These are phyloP conservation scores for Chalciporus sphaerocephalus DNA, from an alignment of 768 basidiomycete species.

Conservation along the genomic window DNA sequence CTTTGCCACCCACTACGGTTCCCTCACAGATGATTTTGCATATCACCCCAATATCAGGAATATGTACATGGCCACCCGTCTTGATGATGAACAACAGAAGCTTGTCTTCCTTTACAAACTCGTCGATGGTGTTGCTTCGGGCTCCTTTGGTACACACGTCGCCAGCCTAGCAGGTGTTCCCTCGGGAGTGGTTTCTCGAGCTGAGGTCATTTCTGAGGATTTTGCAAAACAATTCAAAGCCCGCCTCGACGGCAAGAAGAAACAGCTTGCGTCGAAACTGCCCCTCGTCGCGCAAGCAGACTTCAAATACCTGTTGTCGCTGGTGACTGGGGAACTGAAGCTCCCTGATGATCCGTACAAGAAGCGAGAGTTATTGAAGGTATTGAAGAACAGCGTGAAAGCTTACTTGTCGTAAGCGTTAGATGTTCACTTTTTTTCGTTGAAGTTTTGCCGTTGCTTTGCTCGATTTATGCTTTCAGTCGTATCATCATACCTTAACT, in stretches of 20 bases:
- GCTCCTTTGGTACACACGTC: constrained; percentile 91
- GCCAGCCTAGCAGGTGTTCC: constrained; percentile 94
- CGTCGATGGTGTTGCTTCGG: constrained; percentile 78
- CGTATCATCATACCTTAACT: constrained; percentile 6
- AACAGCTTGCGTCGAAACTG: constrained; percentile 50
- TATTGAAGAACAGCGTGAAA: constrained; percentile 46
- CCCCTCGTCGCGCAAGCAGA: constrained; percentile 86
- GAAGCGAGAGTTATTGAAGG: constrained; percentile 48
- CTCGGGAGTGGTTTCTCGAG: constrained; percentile 76
- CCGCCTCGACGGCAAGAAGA: constrained; percentile 58
- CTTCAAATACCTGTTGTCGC: constrained; percentile 71
- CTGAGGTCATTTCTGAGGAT: constrained; percentile 80
- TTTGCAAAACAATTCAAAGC: constrained; percentile 88
- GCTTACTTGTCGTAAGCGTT: constrained; percentile 22
- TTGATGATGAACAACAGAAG: constrained; percentile 91
- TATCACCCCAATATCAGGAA: constrained; percentile 90
- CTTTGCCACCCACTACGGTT: constrained; percentile 98
- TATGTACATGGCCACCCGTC: constrained; percentile 94
- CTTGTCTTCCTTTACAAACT: constrained; percentile 95
- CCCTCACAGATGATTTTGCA: constrained; percentile 88
- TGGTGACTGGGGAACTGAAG: constrained; percentile 50
- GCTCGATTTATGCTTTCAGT: constrained; percentile 14
- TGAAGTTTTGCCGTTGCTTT: background rate
- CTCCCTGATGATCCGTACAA: constrained; percentile 53
- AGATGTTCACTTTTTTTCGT: background rate